A percentile compares a stretch with the other conserved stretches of the same genome.
These are phyloP conservation scores for Martensiomyces pterosporus DNA, from an alignment of 192 early-diverging fungal genomes.

Conservation along the genomic window DNA sequence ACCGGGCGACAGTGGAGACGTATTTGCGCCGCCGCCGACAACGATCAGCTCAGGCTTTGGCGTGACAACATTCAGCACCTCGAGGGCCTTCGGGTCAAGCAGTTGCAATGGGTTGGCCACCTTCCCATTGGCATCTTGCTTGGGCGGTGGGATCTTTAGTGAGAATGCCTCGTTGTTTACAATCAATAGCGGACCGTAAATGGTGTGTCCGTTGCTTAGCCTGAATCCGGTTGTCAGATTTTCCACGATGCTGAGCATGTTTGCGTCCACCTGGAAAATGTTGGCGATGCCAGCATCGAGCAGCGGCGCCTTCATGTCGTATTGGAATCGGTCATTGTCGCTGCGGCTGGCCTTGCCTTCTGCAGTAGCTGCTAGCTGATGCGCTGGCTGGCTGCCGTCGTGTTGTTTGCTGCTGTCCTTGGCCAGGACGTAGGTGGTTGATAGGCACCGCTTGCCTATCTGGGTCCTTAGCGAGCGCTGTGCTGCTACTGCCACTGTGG, in stretches of 20 bases:
- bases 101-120: constrained; percentile 22
- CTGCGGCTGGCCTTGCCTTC: no score
- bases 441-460: no score
- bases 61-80: constrained; percentile 24
- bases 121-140: constrained; percentile 7
- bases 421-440: no score
- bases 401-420: neutral
- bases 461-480: no score
- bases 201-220: constrained; percentile 23
- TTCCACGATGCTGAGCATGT: constrained; percentile 22
- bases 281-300: constrained; percentile 46
- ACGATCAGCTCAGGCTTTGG: constrained; percentile 47
- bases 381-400: neutral
- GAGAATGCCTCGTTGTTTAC: constrained; percentile 48
- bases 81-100: constrained; percentile 20
- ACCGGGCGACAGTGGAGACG: constrained; percentile 14
- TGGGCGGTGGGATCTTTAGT: constrained; percentile 42
- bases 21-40: constrained; percentile 37
- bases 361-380: neutral
- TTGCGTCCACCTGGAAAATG: constrained; percentile 31
- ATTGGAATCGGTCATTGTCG: constrained; percentile 18
- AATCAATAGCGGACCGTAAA: constrained; percentile 35
- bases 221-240: constrained; percentile 38
- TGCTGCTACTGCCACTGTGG: no score
- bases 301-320: constrained; percentile 49